Evolutionary conservation across 495 filamentous ascomycete genomes (phyloP).

Genomic region (Xylaria nigripes): DNA sequence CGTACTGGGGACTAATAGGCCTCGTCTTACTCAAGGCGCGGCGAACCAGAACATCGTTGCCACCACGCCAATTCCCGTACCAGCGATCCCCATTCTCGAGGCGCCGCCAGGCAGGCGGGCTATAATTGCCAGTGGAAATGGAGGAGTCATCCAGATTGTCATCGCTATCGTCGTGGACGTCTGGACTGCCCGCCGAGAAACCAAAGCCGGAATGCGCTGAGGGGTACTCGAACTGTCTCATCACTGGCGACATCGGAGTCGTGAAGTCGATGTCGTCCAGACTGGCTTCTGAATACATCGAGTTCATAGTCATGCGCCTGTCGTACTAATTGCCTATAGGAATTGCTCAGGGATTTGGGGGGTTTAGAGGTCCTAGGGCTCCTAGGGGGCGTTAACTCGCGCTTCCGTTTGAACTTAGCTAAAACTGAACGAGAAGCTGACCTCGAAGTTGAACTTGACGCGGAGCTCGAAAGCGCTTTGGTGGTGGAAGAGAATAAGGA

Average conservation of each 20-base stretch:
- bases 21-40: slow-evolving; percentile 17
- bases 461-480: slow-evolving; percentile 14
- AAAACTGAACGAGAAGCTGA: too few relatives aligned
- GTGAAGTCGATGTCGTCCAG: slow-evolving; percentile 52
- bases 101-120: slow-evolving; percentile 48
- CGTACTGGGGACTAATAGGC: slow-evolving; percentile 16
- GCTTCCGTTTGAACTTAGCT: not conserved
- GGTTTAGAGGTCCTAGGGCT: not conserved
- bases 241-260: slow-evolving; percentile 31
- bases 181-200: slow-evolving; percentile 41
- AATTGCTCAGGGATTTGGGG: not conserved
- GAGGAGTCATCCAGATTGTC: slow-evolving; percentile 29
- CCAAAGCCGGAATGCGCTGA: slow-evolving; percentile 72
- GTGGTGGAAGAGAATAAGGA: slow-evolving; percentile 23
- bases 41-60: slow-evolving; percentile 25
- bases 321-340: slow-evolving; percentile 5
- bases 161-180: slow-evolving; percentile 43
- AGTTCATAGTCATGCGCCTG: slow-evolving; percentile 15
- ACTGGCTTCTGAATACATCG: slow-evolving; percentile 22
- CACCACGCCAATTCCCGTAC: slow-evolving; percentile 47
- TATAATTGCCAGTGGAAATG: slow-evolving; percentile 43
- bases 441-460: slow-evolving; percentile 1
- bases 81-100: slow-evolving; percentile 46
- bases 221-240: slow-evolving; percentile 47
- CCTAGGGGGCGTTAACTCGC: not conserved